Conservation (phyloP, 192 early-diverging fungal species). For the Podila epigama region DNA sequence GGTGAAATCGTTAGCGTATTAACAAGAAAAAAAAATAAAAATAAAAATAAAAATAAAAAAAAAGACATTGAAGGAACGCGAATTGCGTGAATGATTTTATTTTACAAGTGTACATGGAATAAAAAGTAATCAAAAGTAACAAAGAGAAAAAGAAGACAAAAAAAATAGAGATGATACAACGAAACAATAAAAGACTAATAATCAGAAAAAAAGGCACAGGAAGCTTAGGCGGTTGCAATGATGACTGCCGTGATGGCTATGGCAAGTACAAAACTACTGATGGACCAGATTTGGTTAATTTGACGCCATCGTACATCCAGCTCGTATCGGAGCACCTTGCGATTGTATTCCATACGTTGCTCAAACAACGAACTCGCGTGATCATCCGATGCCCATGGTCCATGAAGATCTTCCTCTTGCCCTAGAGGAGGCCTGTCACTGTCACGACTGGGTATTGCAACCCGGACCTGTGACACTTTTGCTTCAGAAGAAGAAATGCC, state of each 20-base stretch:
- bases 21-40: conserved; percentile 1
- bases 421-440: neutral
- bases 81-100: too few relatives aligned
- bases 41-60: neutral
- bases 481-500: too few relatives aligned
- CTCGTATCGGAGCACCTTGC: conserved; percentile 23
- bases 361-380: conserved; percentile 17
- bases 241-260: conserved; percentile 14
- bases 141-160: neutral
- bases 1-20: too few relatives aligned
- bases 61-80: neutral
- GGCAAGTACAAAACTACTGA: conserved; percentile 23
- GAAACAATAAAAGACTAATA: neutral
- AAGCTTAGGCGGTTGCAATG: neutral
- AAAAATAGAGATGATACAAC: neutral
- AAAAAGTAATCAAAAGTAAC: conserved; percentile 1
- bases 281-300: conserved; percentile 30
- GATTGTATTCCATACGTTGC: conserved; percentile 20
- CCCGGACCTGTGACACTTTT: neutral
- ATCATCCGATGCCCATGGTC: conserved; percentile 22
- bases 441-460: neutral
- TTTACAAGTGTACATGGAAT: neutral
- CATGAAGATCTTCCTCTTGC: conserved; percentile 3
- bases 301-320: conserved; percentile 21
- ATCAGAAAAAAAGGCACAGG: neutral